phyloP scores from a whole-genome alignment of 768 basidiomycete species.

The Austroboletus festivus region DNA sequence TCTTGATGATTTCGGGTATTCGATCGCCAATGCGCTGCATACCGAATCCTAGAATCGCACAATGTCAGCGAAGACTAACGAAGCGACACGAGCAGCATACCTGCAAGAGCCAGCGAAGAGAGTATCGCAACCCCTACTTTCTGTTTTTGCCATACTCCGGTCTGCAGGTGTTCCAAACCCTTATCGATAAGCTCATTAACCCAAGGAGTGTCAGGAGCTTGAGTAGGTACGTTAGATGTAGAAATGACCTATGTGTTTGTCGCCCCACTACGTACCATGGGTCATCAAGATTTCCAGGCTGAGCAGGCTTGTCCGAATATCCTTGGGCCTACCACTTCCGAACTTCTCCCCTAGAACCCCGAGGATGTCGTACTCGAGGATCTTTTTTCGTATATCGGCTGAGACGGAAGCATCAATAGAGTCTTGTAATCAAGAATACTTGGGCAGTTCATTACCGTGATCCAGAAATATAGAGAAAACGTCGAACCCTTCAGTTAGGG shows the following conservation, averaged over 20 bases:
- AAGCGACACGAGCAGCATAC: constrained; percentile 2
- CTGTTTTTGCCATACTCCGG: constrained; percentile 13
- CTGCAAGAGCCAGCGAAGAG: constrained; percentile 19
- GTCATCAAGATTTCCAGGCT: constrained; percentile 22
- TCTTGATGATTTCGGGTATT: no score
- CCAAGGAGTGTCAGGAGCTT: constrained; percentile 14
- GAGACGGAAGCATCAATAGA: not conserved
- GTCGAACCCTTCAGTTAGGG: constrained; percentile 3
- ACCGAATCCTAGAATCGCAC: constrained; percentile 12
- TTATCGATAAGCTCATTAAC: constrained; percentile 9
- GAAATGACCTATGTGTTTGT: no score
- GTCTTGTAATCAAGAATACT: not conserved
- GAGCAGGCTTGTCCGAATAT: constrained; percentile 22
- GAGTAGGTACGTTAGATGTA: not conserved
- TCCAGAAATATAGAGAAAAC: constrained; percentile 1
- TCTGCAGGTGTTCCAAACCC: constrained; percentile 5
- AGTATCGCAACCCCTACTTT: constrained; percentile 25
- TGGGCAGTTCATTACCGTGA: not conserved
- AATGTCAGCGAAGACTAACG: not conserved
- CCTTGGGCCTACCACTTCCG: constrained; percentile 9
- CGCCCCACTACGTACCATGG: constrained; percentile 9
- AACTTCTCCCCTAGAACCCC: constrained; percentile 17
- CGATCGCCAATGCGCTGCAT: not conserved
- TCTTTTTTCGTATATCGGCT: constrained; percentile 15
- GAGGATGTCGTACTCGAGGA: constrained; percentile 14